These are phyloP conservation scores for Borealophlyctis nickersoniae DNA, from an alignment of 192 early-diverging fungal species.

Conservation along the genomic window DNA sequence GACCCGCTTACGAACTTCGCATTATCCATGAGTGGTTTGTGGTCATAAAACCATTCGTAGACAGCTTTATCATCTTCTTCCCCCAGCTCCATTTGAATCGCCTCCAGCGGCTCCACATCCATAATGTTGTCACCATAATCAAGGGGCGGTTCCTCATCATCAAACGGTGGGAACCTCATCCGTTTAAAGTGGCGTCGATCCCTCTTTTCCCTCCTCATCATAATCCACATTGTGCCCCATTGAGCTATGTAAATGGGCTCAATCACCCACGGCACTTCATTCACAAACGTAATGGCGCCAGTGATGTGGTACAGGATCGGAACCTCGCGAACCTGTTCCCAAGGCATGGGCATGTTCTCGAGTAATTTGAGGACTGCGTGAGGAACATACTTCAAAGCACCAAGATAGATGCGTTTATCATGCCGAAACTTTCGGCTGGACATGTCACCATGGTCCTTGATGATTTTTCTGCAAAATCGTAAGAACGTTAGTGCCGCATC, in stretches of 20 bases:
- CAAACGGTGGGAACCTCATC: constrained; percentile 97
- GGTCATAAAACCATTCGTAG: constrained; percentile 96
- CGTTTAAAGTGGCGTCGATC: constrained; percentile 98
- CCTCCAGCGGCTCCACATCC: constrained; percentile 96
- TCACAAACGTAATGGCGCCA: constrained; percentile 98
- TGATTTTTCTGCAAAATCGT: constrained; percentile 72
- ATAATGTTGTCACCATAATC: constrained; percentile 99
- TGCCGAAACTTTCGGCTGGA: constrained; percentile 92
- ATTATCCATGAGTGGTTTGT: constrained; percentile 72
- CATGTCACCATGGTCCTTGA: constrained; percentile 99
- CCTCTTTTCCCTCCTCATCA: constrained; percentile 99
- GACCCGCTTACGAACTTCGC: constrained; percentile 83
- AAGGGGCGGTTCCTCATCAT: constrained; percentile 98
- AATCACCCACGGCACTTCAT: constrained; percentile 93
- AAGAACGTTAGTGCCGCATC: constrained; percentile 11
- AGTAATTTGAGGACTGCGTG: constrained; percentile 97
- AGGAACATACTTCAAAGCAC: constrained; percentile 97
- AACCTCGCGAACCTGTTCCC: constrained; percentile 97
- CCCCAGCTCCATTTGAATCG: constrained; percentile 98
- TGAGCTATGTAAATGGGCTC: constrained; percentile 98
- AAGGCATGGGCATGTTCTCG: constrained; percentile 99
- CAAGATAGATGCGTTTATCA: constrained; percentile 97
- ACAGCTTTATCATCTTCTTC: constrained; percentile 91
- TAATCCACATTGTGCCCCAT: constrained; percentile 99
- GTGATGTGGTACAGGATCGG: constrained; percentile 96